phyloP scores from a whole-genome alignment of 164 flowering plant genomes.

The Euptelea pleiosperma region DNA sequence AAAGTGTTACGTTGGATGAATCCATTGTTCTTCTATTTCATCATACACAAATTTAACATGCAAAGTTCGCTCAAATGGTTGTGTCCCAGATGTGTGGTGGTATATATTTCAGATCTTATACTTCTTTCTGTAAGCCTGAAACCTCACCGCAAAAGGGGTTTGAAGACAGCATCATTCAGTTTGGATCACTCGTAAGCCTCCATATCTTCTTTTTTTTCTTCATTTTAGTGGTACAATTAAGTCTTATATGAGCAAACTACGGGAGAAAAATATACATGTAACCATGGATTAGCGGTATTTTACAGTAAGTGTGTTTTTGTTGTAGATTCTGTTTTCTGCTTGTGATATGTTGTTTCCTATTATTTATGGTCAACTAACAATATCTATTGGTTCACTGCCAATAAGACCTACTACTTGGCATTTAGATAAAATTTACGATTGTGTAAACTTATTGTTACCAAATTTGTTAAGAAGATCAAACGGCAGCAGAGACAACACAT shows the following conservation, averaged over 20 bases:
- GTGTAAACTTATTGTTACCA: no score
- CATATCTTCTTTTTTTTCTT: conserved; percentile 1
- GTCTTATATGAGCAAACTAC: not conserved
- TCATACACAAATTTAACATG: conserved; percentile 4
- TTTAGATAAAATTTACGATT: no score
- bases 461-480: no score
- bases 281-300: not conserved
- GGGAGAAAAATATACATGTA: not conserved
- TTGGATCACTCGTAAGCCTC: conserved; percentile 87
- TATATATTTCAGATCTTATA: conserved; percentile 83
- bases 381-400: no score
- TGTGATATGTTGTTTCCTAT: no score
- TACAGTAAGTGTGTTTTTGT: not conserved
- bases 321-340: no score
- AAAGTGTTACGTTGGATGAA: not conserved
- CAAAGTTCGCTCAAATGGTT: conserved; percentile 14
- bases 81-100: conserved; percentile 81
- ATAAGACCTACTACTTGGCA: no score
- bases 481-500: no score
- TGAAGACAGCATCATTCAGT: conserved; percentile 60
- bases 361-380: no score
- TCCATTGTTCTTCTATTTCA: not conserved
- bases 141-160: conserved; percentile 68
- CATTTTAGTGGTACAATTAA: not conserved
- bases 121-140: conserved; percentile 64